Base-by-base conservation (phyloP, 495 filamentous ascomycete species). In the Chaetomium tenue region DNA sequence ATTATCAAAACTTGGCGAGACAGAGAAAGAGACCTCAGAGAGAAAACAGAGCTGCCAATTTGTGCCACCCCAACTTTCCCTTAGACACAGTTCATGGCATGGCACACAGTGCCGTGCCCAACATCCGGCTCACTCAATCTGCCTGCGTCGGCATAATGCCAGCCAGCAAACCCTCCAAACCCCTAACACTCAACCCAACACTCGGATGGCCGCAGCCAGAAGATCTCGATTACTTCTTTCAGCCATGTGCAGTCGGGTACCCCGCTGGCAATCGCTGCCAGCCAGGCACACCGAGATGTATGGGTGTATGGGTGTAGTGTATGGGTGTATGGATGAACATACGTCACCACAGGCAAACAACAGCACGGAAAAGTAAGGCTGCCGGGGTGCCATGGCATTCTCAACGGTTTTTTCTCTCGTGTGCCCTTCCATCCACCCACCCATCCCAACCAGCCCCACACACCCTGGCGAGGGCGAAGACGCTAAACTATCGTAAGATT, bases 151-250 rank as follows among this genome's bases (percentile, higher is more conserved):
- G 56, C 56, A 58, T 58, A 46, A 58, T 40, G 33, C 33, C 54
- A 40, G 37, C 54, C 16, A 37, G 12, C 18, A 22, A 23, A 40
- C 9, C 40, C 40, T 2, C 39, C 39, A 39, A 37, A 26, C 5
- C 13, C 40, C 25, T 15, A n/a, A 44, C 40, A 44, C 56, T 20
- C 42, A 47, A 48, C 42, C 16, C 56, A 28, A 46, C 42, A 47
- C 40, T 59, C 57, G 57, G 57, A 59, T 59, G 57, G 57, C 42
- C 57, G 57, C 57, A 59, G 57, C 46, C 25, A 59, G 57, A 22
- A 59, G 40, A 59, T 59, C 57, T 30, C 18, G 42, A 12, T 47
- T 59, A 28, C 57, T 37, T 20, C 42, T 59, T 59, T 48, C 7
- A 37, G 57, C 42, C 25, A 47, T 22, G 25, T 48, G 57, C 57